These are phyloP conservation scores for Penicillium sp. DNA, from an alignment of 2,329 filamentous ascomycete species.

Conservation along the genomic window DNA sequence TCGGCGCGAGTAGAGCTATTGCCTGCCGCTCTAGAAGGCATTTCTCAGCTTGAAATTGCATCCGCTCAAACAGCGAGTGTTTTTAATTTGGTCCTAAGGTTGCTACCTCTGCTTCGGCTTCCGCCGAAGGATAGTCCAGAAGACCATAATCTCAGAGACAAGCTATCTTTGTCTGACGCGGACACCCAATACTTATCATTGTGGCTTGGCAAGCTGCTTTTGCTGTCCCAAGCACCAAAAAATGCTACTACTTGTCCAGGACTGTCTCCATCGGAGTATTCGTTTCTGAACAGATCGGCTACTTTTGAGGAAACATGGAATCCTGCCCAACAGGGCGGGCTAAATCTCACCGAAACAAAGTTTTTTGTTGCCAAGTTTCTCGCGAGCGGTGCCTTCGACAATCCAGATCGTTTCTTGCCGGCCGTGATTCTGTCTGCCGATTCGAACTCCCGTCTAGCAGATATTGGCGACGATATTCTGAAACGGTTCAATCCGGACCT, in stretches of 20 bases:
- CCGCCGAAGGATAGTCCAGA: constrained; percentile 76
- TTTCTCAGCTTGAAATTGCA: constrained; percentile 57
- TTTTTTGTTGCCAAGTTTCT: constrained; percentile 67
- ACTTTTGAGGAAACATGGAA: constrained; percentile 55
- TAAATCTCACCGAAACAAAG: constrained; percentile 68
- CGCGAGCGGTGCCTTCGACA: constrained; percentile 78
- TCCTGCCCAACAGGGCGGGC: constrained; percentile 53
- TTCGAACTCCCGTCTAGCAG: constrained; percentile 72
- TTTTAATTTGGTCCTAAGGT: constrained; percentile 76
- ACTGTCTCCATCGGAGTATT: constrained; percentile 61
- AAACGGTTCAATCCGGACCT: constrained; percentile 69
- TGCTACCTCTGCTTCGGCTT: constrained; percentile 63
- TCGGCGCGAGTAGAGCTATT: constrained; percentile 67
- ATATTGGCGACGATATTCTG: constrained; percentile 83
- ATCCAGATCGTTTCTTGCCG: constrained; percentile 77
- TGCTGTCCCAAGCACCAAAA: constrained; percentile 55
- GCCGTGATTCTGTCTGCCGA: constrained; percentile 80
- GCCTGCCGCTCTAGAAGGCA: constrained; percentile 64
- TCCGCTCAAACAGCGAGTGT: constrained; percentile 59
- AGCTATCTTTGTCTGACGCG: constrained; percentile 63
- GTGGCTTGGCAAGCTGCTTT: constrained; percentile 73
- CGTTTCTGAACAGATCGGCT: constrained; percentile 63
- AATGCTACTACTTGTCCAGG: constrained; percentile 52
- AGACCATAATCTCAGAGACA: constrained; percentile 63
- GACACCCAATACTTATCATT: constrained; percentile 71